phyloP scores from a whole-genome alignment of 2,329 filamentous ascomycete genomes.

The Hymenoscyphus scutula region DNA sequence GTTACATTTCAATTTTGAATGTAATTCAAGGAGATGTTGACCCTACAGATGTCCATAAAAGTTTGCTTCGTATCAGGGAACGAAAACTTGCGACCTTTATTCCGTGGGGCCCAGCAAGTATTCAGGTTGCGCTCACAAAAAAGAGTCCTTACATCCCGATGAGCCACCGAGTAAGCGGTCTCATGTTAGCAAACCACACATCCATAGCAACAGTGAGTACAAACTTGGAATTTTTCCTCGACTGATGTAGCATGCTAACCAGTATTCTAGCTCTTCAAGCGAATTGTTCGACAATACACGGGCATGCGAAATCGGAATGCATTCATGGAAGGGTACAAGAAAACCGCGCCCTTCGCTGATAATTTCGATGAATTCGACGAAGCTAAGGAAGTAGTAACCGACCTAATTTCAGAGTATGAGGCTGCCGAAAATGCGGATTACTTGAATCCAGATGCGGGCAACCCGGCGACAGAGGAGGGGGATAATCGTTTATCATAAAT shows the following conservation, averaged over 20 bases:
- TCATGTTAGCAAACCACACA: slow-evolving; percentile 98
- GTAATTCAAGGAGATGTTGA: slow-evolving; percentile 99
- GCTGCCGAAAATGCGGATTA: slow-evolving; percentile 91
- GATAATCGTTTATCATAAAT: slow-evolving; percentile 33
- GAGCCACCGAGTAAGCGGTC: slow-evolving; percentile 87
- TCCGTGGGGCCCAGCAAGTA: slow-evolving; percentile 95
- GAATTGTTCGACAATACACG: slow-evolving; percentile 89
- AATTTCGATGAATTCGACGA: slow-evolving; percentile 95
- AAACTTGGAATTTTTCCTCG: slow-evolving; percentile 6
- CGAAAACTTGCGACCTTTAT: slow-evolving; percentile 93
- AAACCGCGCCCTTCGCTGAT: slow-evolving; percentile 88
- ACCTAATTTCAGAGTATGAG: slow-evolving; percentile 92
- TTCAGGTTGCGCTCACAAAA: slow-evolving; percentile 95
- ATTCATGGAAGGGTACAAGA: slow-evolving; percentile 95
- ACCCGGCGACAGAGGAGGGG: slow-evolving; percentile 31
- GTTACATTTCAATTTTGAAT: slow-evolving; percentile 98
- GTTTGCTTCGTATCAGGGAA: slow-evolving; percentile 90
- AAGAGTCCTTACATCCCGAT: slow-evolving; percentile 94
- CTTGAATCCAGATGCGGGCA: slow-evolving; percentile 58
- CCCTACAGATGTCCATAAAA: slow-evolving; percentile 98
- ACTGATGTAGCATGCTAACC: slow-evolving; percentile 9
- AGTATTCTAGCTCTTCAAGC: slow-evolving; percentile 71
- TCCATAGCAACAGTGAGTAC: slow-evolving; percentile 79
- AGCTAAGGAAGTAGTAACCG: slow-evolving; percentile 84
- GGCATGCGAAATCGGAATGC: slow-evolving; percentile 94